A percentile compares a stretch with the other conserved stretches of the same genome.
Conservation (phyloP, 2,329 filamentous ascomycete species). For the Botrytis sinoallii region DNA sequence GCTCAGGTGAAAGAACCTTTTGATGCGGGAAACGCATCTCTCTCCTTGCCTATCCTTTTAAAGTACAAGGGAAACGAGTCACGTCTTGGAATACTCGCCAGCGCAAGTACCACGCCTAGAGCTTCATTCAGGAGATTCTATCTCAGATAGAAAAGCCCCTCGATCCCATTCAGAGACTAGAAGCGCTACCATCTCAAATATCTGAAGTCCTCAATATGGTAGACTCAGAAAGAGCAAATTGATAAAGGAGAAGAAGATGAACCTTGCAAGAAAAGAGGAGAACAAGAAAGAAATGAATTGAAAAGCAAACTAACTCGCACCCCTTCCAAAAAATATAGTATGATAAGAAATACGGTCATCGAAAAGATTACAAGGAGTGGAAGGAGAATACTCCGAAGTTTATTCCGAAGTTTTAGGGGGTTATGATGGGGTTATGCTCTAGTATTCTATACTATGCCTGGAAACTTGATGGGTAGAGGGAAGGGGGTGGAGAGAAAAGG, state of each 20-base stretch:
- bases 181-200: not conserved
- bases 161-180: not conserved
- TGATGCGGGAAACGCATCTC: not conserved
- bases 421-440: not conserved
- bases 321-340: constrained; percentile 42
- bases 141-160: not conserved
- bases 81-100: not conserved
- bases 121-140: no score
- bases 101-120: not conserved
- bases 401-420: constrained; percentile 53
- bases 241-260: no score
- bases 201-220: not conserved
- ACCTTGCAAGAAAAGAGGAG: not conserved
- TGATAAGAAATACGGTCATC: constrained; percentile 59
- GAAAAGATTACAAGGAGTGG: constrained; percentile 66
- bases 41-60: not conserved
- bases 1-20: not conserved
- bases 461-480: not conserved
- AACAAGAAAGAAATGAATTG: not conserved
- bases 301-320: not conserved
- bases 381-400: constrained; percentile 64
- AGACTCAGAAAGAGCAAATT: no score
- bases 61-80: no score
- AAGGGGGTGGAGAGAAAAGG: not conserved
- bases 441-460: not conserved